Base-by-base conservation (phyloP, 2,329 filamentous ascomycete species). In the Proliferodiscus dingleyae region DNA sequence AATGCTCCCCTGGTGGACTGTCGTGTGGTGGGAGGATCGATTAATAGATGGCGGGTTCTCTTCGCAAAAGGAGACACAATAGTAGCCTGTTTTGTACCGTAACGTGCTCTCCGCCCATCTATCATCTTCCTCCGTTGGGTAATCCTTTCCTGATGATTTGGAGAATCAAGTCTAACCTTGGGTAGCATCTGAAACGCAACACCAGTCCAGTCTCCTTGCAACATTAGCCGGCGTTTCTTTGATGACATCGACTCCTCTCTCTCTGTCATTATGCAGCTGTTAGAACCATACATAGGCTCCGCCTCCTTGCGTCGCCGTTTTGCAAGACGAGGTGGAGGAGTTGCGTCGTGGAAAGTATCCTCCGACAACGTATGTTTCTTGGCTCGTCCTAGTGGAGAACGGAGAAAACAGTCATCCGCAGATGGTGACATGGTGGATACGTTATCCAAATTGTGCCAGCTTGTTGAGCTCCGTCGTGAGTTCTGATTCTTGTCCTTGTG, bases 171-270 rank as follows among this genome's bases (percentile, higher is more conserved):
- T n/a, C 40, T 48, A 15, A 60, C 28, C 13, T 55, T 37, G 11
- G 57, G 28, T 15, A 56, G 59, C 30, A 46, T 53, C 26, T 56
- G 55, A 33, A 54, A 53, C 8, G 39, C 53, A 5, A 59, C 39
- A n/a, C 62, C 59, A 13, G 58, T 51, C 62, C 62, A 64, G 40
- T 64, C 61, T 19, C 51, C 50, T 19, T 54, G 56, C 8, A 45
- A 40, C 36, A 64, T 54, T 26, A 64, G 40, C 33, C 49, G 59
- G 36, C 47, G 48, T 45, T 49, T 59, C 40, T 56, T 62, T 22
- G 53, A 48, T n/a, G 45, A 49, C 16, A 58, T 41, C 11, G 52
- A 46, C 3, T 54, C 47, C 15, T 51, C 43, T n/a, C 37, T 30
- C 41, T 46, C 16, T n/a, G n/a, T n/a, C n/a, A n/a, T n/a, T n/a